These are phyloP conservation scores for Halocafeteria seosinensis DNA, from an alignment of 108 stramenopile species.

Conservation along the genomic window DNA sequence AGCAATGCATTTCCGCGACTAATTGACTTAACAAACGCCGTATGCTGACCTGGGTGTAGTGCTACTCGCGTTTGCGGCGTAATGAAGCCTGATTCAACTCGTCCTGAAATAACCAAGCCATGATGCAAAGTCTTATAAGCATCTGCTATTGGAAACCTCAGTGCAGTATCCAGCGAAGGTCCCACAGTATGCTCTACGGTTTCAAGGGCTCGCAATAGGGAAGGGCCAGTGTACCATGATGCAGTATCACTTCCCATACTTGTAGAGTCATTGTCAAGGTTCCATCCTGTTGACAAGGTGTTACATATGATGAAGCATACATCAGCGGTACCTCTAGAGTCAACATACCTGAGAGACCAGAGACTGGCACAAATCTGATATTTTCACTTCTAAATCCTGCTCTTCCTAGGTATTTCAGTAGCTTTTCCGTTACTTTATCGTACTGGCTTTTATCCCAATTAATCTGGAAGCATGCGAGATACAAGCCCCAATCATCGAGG, in stretches of 20 bases:
- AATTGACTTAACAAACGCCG: slow-evolving; percentile 41
- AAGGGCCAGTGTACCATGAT: slow-evolving; percentile 53
- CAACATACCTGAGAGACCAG: too few relatives aligned
- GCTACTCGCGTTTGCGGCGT: slow-evolving; percentile 42
- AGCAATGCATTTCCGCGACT: slow-evolving; percentile 44
- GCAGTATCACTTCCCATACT: slow-evolving; percentile 14
- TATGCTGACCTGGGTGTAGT: slow-evolving; percentile 59
- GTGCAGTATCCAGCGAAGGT: too few relatives aligned
- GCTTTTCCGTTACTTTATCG: slow-evolving; percentile 27
- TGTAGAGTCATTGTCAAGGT: slow-evolving; percentile 38
- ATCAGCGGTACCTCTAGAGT: too few relatives aligned
- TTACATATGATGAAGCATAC: too few relatives aligned
- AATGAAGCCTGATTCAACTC: slow-evolving; percentile 58
- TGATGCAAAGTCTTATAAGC: slow-evolving; percentile 48
- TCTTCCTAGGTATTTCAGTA: slow-evolving; percentile 30
- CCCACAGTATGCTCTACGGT: too few relatives aligned
- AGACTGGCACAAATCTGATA: slow-evolving; percentile 45
- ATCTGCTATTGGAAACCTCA: slow-evolving; percentile 35
- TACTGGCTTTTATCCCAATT: slow-evolving; percentile 42
- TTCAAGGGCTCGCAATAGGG: slow-evolving; percentile 46
- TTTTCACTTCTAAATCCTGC: slow-evolving; percentile 28
- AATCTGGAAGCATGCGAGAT: too few relatives aligned
- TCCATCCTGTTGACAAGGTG: too few relatives aligned
- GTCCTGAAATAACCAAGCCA: slow-evolving; percentile 47
- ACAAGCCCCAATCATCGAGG: too few relatives aligned